Conservation (phyloP, 2,329 filamentous ascomycete species). For the Sclerotinia sclerotiorum region DNA sequence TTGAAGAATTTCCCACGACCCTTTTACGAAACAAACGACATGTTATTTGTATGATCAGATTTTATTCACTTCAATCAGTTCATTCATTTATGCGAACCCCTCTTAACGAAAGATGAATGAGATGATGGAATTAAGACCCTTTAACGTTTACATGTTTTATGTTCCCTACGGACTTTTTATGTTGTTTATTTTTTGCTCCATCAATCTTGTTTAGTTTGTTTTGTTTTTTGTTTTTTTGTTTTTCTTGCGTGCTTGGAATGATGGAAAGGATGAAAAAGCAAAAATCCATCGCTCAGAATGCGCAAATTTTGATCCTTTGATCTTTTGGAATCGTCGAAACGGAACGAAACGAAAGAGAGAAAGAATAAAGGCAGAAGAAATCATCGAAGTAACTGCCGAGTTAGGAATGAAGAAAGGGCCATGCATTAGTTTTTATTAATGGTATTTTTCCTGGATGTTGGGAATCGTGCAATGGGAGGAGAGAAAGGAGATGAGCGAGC, state of each 20-base stretch:
- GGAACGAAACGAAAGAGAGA: too few relatives aligned
- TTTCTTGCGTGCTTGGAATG: not conserved
- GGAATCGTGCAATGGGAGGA: not conserved
- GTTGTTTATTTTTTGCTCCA: constrained; percentile 24
- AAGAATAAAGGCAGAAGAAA: constrained; percentile 25
- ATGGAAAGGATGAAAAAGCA: too few relatives aligned
- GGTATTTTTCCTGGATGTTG: not conserved
- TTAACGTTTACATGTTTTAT: constrained; percentile 26
- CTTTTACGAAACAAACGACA: not conserved
- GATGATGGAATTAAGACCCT: constrained; percentile 32
- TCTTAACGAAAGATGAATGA: constrained; percentile 24
- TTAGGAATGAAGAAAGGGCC: constrained; percentile 7
- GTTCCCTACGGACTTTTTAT: constrained; percentile 31
- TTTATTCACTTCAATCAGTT: not conserved
- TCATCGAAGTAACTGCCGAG: constrained; percentile 18
- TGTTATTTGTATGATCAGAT: not conserved
- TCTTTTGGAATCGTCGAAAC: constrained; percentile 17
- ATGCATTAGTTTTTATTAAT: constrained; percentile 5
- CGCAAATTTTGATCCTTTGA: not conserved
- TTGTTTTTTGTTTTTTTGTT: not conserved
- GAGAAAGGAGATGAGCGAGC: not conserved
- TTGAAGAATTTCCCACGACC: not conserved
- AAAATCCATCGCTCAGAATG: not conserved
- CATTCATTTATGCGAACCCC: not conserved
- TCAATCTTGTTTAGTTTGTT: not conserved